Evolutionary conservation across 495 filamentous ascomycete genomes (phyloP).

Genomic region (Xylaria curta): DNA sequence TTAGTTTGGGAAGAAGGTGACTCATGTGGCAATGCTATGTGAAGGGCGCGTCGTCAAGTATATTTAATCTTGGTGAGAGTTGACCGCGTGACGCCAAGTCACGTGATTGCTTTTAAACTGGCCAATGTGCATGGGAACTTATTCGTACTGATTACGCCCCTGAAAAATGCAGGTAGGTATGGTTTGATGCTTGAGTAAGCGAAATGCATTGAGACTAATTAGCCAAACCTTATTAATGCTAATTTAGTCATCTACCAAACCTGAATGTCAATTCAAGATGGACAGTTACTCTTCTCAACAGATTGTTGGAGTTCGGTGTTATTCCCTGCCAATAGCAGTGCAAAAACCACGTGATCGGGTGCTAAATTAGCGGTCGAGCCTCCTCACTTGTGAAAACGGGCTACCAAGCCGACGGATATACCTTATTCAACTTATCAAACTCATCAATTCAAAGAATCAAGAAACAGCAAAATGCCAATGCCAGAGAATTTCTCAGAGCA

Average conservation of each 20-base stretch:
- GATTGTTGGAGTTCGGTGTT: not conserved
- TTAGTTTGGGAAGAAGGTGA: not conserved
- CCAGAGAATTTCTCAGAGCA: conserved; percentile 13
- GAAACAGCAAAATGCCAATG: conserved; percentile 14
- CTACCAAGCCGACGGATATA: not conserved
- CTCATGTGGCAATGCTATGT: conserved; percentile 34
- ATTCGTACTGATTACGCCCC: not conserved
- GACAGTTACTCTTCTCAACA: not conserved
- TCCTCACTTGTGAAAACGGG: not conserved
- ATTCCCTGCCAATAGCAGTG: not conserved
- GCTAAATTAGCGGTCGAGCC: not conserved
- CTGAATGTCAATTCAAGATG: not conserved
- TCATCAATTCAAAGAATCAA: not conserved
- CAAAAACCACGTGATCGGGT: not conserved
- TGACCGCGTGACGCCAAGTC: conserved; percentile 33
- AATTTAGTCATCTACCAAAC: not conserved
- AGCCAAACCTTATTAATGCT: not conserved
- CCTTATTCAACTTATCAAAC: not conserved
- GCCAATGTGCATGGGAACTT: conserved; percentile 12
- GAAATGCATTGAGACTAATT: not conserved
- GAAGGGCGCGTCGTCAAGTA: conserved; percentile 13
- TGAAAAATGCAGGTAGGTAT: not conserved
- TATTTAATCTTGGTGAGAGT: conserved; percentile 19
- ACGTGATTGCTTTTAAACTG: conserved; percentile 30
- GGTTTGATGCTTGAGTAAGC: not conserved